Evolutionary conservation across 495 filamentous ascomycete species (phyloP).

Genomic region (Aspergillus haitiensis): DNA sequence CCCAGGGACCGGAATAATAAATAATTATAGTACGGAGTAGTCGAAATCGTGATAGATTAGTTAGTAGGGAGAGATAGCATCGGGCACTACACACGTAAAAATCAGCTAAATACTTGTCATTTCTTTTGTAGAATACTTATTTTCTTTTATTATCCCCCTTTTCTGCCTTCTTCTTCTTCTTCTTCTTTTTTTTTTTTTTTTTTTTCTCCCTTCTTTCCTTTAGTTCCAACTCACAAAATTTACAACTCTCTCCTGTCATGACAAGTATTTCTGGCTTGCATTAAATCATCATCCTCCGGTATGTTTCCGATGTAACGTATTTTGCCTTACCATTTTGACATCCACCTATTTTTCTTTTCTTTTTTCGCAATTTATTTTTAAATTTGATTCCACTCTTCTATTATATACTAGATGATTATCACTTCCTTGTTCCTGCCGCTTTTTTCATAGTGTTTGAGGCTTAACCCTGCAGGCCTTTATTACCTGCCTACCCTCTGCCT

Average conservation of each 20-base stretch:
- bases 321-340: background rate
- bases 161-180: slow-evolving; percentile 2
- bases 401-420: too few species aligned
- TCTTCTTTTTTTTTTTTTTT: background rate
- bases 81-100: background rate
- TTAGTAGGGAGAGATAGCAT: background rate
- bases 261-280: background rate
- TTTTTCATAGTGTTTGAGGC: too few species aligned
- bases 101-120: slow-evolving; percentile 5
- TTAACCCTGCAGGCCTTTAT: too few species aligned
- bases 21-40: background rate
- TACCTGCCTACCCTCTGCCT: too few species aligned
- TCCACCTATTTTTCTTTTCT: background rate
- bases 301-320: slow-evolving; percentile 22
- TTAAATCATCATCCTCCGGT: slow-evolving; percentile 6
- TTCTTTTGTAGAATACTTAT: slow-evolving; percentile 3
- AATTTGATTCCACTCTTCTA: background rate
- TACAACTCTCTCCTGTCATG: too few species aligned
- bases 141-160: background rate
- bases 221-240: background rate
- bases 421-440: too few species aligned
- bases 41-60: background rate
- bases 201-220: background rate
- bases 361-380: slow-evolving; percentile 1
- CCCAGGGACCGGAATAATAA: slow-evolving; percentile 11